Conservation (phyloP, 768 basidiomycete genomes). For the Pleurotus tuoliensis region DNA sequence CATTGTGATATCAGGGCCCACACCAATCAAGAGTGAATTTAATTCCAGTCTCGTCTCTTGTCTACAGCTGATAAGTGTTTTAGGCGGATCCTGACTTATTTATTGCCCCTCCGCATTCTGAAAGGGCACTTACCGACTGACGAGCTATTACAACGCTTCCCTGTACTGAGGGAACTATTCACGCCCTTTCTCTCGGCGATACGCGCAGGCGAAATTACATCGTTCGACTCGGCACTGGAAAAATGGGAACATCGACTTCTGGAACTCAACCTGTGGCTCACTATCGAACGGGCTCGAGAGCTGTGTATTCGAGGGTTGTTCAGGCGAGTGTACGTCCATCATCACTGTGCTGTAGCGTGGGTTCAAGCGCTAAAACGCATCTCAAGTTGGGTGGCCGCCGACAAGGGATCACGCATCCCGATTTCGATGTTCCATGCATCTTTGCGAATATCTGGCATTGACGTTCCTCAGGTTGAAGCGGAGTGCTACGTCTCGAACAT, state of each 20-base stretch:
- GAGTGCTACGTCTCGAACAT: constrained; percentile 94
- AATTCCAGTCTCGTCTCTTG: neutral
- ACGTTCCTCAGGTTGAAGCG: constrained; percentile 74
- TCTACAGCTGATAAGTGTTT: neutral
- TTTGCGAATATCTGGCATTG: constrained; percentile 64
- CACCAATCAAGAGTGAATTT: constrained; percentile 77
- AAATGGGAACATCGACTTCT: constrained; percentile 68
- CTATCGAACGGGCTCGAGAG: constrained; percentile 85
- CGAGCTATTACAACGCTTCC: constrained; percentile 68
- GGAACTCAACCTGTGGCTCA: constrained; percentile 84
- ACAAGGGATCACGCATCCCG: constrained; percentile 74
- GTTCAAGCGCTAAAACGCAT: too few relatives aligned
- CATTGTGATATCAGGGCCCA: constrained; percentile 69
- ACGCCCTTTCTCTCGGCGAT: constrained; percentile 80
- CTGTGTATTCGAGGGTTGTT: constrained; percentile 82
- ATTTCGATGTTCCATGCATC: constrained; percentile 80
- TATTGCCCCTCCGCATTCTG: constrained; percentile 85
- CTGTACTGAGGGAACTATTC: constrained; percentile 69
- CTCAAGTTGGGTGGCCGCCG: constrained; percentile 73
- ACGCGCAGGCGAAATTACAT: constrained; percentile 66
- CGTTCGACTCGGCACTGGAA: constrained; percentile 79
- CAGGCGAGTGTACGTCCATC: constrained; percentile 56
- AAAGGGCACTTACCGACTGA: constrained; percentile 81
- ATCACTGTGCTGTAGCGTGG: neutral
- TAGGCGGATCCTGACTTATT: constrained; percentile 87